Evolutionary conservation across 768 basidiomycete genomes (phyloP).

Genomic region (Paxillus rubicundulus): DNA sequence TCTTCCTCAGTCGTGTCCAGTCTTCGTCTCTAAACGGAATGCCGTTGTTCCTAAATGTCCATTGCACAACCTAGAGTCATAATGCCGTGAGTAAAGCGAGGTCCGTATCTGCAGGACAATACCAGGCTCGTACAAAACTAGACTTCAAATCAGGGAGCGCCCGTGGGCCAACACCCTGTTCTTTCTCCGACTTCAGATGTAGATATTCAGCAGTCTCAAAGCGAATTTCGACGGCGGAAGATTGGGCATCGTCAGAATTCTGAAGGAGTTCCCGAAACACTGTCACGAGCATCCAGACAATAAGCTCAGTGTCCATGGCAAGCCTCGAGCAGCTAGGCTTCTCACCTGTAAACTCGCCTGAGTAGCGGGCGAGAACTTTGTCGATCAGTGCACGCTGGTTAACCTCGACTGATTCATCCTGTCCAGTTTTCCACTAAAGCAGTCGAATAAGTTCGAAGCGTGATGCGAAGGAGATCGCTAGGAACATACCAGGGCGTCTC

Average conservation of each 20-base stretch:
- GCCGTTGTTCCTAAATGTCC: constrained; percentile 87
- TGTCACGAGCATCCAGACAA: constrained; percentile 10
- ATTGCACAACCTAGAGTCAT: constrained; percentile 59
- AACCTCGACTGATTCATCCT: constrained; percentile 79
- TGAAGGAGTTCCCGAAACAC: constrained; percentile 83
- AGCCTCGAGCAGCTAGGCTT: neutral
- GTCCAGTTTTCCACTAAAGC: constrained; percentile 47
- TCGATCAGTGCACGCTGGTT: constrained; percentile 94
- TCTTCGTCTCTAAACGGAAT: constrained; percentile 81
- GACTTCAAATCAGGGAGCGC: constrained; percentile 62
- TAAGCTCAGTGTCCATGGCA: neutral
- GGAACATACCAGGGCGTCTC: constrained; percentile 15
- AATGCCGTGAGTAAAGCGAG: neutral
- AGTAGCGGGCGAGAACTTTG: constrained; percentile 91
- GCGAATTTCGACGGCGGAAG: constrained; percentile 68
- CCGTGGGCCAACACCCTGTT: constrained; percentile 8
- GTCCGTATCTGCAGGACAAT: neutral
- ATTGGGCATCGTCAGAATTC: constrained; percentile 88
- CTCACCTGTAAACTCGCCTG: constrained; percentile 79
- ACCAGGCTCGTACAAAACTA: constrained; percentile 40
- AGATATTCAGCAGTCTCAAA: constrained; percentile 61
- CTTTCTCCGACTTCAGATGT: constrained; percentile 25
- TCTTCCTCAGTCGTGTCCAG: constrained; percentile 88
- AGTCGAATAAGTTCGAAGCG: neutral
- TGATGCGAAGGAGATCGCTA: neutral